A percentile compares a stretch with the other conserved stretches of the same genome.
phyloP scores from a whole-genome alignment of 1,284 basidiomycete species.

The Boletus calvinii region DNA sequence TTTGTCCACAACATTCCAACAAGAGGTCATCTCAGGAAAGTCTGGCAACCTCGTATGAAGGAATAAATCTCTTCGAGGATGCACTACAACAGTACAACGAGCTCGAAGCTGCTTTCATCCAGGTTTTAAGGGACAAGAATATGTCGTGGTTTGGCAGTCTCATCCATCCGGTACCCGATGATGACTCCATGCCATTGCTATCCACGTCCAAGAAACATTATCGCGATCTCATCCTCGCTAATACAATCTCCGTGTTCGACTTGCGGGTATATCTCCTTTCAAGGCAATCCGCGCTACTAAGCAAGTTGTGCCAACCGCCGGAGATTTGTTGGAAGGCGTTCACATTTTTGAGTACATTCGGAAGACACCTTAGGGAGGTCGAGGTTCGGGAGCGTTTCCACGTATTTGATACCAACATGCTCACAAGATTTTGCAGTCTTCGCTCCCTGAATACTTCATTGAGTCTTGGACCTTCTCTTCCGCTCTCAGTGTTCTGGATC shows the following conservation, averaged over 20 bases:
- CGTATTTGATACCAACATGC: conserved; percentile 3
- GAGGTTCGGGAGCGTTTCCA: conserved; percentile 51
- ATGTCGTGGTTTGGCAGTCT: conserved; percentile 88
- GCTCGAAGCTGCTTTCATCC: conserved; percentile 84
- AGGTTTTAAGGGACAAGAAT: conserved; percentile 77
- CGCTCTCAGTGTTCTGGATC: conserved; percentile 82
- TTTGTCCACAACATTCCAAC: background rate
- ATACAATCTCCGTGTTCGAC: conserved; percentile 92
- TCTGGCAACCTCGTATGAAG: conserved; percentile 89
- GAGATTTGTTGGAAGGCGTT: conserved; percentile 70
- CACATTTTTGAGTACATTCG: conserved; percentile 80
- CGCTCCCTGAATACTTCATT: conserved; percentile 78
- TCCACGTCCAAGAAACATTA: conserved; percentile 83
- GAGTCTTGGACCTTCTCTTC: conserved; percentile 96
- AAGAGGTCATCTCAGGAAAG: conserved; percentile 67
- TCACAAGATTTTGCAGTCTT: conserved; percentile 44
- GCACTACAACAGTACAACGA: conserved; percentile 89
- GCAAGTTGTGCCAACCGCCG: conserved; percentile 63
- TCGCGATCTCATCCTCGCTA: conserved; percentile 84
- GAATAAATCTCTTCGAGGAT: conserved; percentile 87
- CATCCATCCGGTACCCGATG: conserved; percentile 66
- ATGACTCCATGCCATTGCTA: conserved; percentile 84
- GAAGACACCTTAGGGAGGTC: conserved; percentile 70
- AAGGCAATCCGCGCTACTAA: conserved; percentile 79
- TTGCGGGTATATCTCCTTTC: conserved; percentile 91